Evolutionary conservation across 805 yeast genomes (phyloP).

Genomic region (Yarrowia keelungensis): DNA sequence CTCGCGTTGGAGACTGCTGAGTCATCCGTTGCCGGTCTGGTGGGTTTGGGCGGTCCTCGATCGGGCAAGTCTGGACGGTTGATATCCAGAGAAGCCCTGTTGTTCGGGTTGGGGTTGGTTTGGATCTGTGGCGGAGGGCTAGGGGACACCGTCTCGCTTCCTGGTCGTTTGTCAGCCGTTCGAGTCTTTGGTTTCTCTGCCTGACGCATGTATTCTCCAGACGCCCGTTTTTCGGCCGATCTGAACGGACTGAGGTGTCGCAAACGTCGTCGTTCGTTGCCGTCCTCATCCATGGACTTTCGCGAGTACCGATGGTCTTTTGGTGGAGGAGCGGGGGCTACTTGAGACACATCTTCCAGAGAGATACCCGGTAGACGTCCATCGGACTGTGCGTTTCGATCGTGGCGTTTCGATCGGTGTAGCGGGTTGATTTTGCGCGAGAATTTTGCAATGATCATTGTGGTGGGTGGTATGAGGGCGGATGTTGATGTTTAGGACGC

Average conservation of each 20-base stretch:
- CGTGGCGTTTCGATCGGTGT: constrained; percentile 13
- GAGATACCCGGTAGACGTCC: constrained; percentile 25
- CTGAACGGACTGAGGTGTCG: constrained; percentile 20
- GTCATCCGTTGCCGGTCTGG: constrained; percentile 15
- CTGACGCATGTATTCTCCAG: neutral
- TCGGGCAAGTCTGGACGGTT: constrained; percentile 20
- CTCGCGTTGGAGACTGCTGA: constrained; percentile 1
- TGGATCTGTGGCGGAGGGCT: constrained; percentile 8
- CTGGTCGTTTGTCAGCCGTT: constrained; percentile 1
- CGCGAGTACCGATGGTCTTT: constrained; percentile 21
- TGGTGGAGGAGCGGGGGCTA: constrained; percentile 7
- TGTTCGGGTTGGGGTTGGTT: constrained; percentile 12
- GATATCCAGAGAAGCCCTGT: constrained; percentile 5
- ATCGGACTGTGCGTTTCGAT: constrained; percentile 1
- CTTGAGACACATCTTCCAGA: constrained; percentile 30
- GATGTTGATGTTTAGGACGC: too few relatives aligned
- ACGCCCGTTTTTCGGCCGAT: constrained; percentile 15
- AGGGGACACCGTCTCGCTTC: neutral
- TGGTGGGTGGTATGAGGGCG: neutral
- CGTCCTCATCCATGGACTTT: constrained; percentile 18
- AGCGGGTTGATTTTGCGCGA: constrained; percentile 28
- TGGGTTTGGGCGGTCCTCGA: constrained; percentile 9
- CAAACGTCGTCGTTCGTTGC: constrained; percentile 14
- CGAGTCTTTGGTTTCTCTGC: neutral
- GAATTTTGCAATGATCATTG: constrained; percentile 31